phyloP scores from a whole-genome alignment of 306 rosid genomes.

The Glycine tomentella region DNA sequence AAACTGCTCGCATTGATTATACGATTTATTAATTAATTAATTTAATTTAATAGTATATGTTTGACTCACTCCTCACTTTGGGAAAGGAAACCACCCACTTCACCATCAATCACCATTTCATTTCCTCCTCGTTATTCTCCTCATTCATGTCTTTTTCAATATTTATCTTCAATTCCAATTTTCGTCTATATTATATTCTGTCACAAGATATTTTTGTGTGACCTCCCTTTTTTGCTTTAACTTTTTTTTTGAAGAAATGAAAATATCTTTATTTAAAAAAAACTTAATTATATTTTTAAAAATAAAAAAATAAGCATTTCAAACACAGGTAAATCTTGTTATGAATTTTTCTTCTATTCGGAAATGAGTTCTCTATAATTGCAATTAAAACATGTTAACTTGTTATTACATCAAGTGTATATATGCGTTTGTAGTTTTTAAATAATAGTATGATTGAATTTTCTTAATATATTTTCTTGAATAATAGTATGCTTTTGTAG shows the following conservation, averaged over 20 bases:
- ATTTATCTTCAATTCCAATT: slow-evolving; percentile 19
- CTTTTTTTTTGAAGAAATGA: not conserved
- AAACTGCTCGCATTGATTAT: not conserved
- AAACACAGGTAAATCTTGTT: not conserved
- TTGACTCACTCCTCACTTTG: slow-evolving; percentile 38
- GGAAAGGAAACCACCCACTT: slow-evolving; percentile 22
- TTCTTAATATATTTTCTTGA: not conserved
- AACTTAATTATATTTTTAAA: not conserved
- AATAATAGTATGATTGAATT: not conserved
- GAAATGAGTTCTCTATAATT: no score
- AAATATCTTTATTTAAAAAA: no score
- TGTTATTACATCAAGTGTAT: no score
- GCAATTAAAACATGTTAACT: no score
- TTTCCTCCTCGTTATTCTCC: not conserved
- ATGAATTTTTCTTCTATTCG: no score
- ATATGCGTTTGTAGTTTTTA: not conserved
- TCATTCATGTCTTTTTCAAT: not conserved
- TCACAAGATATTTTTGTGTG: slow-evolving; percentile 10
- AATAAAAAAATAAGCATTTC: no score
- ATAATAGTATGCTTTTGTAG: no score
- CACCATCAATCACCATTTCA: slow-evolving; percentile 27
- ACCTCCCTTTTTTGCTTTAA: not conserved
- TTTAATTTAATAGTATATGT: slow-evolving; percentile 6
- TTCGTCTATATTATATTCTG: not conserved
- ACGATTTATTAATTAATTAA: not conserved